Evolutionary conservation across 1,284 basidiomycete species (phyloP).

Genomic region (Athelia sp.): DNA sequence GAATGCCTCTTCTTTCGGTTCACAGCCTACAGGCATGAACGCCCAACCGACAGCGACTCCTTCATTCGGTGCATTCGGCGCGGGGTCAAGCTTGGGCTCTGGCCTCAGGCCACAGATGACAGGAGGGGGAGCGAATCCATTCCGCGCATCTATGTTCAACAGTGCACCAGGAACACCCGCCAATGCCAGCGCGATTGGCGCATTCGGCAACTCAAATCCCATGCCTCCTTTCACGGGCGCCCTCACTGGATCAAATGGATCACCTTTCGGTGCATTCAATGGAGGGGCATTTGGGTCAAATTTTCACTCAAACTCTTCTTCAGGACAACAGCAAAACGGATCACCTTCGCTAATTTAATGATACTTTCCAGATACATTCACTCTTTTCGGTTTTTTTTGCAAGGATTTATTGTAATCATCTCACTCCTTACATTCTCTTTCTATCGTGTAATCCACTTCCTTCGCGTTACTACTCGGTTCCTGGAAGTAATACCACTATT

Average conservation of each 20-base stretch:
- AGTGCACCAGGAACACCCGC: constrained; percentile 12
- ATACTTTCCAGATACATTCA: no score
- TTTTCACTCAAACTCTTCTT: constrained; percentile 13
- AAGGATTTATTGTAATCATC: background rate
- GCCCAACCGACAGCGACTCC: constrained; percentile 21
- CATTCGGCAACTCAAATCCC: constrained; percentile 5
- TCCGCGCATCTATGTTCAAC: constrained; percentile 60
- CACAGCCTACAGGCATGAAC: constrained; percentile 29
- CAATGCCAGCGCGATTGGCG: constrained; percentile 4
- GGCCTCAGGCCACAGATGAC: constrained; percentile 73
- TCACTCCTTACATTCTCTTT: constrained; percentile 2
- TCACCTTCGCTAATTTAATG: background rate
- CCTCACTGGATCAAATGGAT: background rate
- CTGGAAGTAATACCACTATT: no score
- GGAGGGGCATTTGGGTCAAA: constrained; percentile 7
- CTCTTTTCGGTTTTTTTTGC: no score
- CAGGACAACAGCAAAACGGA: constrained; percentile 21
- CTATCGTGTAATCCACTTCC: background rate
- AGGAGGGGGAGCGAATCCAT: constrained; percentile 67
- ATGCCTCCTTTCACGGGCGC: constrained; percentile 10
- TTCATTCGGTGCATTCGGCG: no score
- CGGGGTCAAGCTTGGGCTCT: constrained; percentile 42
- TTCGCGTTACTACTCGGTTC: background rate
- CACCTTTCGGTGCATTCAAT: constrained; percentile 5
- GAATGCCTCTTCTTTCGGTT: constrained; percentile 14